These are phyloP conservation scores for Falciphora oryzae DNA, from an alignment of 2,329 filamentous ascomycete genomes.

Conservation along the genomic window DNA sequence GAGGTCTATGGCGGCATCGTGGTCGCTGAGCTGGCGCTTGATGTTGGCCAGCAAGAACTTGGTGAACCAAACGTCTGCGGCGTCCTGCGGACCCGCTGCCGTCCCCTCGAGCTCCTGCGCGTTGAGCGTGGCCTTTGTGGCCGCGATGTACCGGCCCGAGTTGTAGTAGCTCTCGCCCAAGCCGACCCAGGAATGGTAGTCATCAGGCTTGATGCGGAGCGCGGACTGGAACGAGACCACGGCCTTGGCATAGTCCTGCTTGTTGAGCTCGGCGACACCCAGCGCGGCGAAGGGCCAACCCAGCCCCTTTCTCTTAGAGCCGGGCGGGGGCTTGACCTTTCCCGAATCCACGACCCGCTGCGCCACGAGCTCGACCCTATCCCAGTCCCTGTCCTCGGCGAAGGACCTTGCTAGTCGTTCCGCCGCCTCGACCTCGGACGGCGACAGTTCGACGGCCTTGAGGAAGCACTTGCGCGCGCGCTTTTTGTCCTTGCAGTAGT, in stretches of 20 bases:
- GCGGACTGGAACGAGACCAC: slow-evolving; percentile 91
- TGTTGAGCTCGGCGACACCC: slow-evolving; percentile 90
- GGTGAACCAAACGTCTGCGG: slow-evolving; percentile 83
- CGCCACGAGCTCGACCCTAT: slow-evolving; percentile 87
- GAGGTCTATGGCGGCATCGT: slow-evolving; percentile 70
- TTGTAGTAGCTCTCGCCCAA: slow-evolving; percentile 97
- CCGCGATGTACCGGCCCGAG: slow-evolving; percentile 89
- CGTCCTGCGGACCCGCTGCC: slow-evolving; percentile 40
- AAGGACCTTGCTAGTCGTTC: slow-evolving; percentile 82
- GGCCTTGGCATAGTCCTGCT: slow-evolving; percentile 81
- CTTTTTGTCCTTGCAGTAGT: slow-evolving; percentile 82
- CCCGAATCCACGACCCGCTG: slow-evolving; percentile 92
- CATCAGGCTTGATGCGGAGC: slow-evolving; percentile 71
- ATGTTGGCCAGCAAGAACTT: slow-evolving; percentile 97
- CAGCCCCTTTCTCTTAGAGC: slow-evolving; percentile 85
- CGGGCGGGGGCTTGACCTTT: slow-evolving; percentile 81
- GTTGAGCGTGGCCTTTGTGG: slow-evolving; percentile 82
- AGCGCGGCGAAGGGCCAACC: slow-evolving; percentile 96
- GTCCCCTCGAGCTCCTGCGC: slow-evolving; percentile 69
- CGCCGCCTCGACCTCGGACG: slow-evolving; percentile 79
- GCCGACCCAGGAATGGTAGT: slow-evolving; percentile 95
- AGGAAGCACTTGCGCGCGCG: slow-evolving; percentile 90
- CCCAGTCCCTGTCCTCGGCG: slow-evolving; percentile 90
- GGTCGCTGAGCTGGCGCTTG: slow-evolving; percentile 85
- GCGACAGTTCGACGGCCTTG: slow-evolving; percentile 89